These are phyloP conservation scores for Byssothecium circinans DNA, from an alignment of 2,329 filamentous ascomycete species.

Conservation along the genomic window DNA sequence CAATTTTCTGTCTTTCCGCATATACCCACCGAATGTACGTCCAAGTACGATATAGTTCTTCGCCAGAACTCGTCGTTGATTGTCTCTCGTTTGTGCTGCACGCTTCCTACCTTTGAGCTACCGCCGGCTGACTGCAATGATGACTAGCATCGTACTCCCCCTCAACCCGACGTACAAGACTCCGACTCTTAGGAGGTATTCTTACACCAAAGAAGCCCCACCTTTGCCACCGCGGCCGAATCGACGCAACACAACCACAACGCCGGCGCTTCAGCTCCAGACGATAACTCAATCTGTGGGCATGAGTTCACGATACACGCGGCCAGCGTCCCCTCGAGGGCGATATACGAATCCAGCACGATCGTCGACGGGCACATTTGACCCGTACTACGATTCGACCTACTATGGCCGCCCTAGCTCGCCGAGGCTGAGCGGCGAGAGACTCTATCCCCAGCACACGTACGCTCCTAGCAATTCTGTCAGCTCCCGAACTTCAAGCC, in stretches of 20 bases:
- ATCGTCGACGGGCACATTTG: constrained; percentile 43
- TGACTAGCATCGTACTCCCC: constrained; percentile 38
- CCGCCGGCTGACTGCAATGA: constrained; percentile 32
- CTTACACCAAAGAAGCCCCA: constrained; percentile 22
- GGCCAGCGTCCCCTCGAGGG: constrained; percentile 38
- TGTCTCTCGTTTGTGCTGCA: constrained; percentile 21
- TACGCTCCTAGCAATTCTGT: constrained; percentile 28
- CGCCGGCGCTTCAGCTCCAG: constrained; percentile 26
- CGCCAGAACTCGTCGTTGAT: constrained; percentile 22
- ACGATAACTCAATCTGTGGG: constrained; percentile 21
- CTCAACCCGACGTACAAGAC: constrained; percentile 22
- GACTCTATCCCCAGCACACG: constrained; percentile 26
- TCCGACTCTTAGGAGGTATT: constrained; percentile 15
- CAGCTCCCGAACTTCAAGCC: constrained; percentile 28
- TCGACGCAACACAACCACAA: constrained; percentile 25
- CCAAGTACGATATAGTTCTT: constrained; percentile 26
- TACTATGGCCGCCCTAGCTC: constrained; percentile 36
- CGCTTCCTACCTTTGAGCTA: constrained; percentile 9
- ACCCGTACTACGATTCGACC: constrained; percentile 35
- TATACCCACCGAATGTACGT: constrained; percentile 40
- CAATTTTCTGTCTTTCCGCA: constrained; percentile 3
- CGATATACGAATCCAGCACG: constrained; percentile 36
- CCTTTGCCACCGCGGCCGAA: constrained; percentile 21
- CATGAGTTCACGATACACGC: constrained; percentile 41
- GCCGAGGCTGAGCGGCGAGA: constrained; percentile 39